phyloP scores from a whole-genome alignment of 176 grass and related monocot species.

The Tuctoria greenei region DNA sequence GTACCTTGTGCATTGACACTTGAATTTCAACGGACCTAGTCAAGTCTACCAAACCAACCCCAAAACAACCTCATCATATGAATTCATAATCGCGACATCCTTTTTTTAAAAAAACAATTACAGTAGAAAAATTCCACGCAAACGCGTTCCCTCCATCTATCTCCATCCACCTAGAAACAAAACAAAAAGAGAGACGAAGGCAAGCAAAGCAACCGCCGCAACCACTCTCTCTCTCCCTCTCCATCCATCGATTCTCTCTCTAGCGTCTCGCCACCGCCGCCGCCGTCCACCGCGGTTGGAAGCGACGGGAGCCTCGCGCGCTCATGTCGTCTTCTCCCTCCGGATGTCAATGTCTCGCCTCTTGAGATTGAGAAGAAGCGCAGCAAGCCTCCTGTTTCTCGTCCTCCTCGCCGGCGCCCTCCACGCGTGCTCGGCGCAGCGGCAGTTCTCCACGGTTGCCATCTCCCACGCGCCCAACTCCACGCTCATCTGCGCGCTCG shows the following conservation, averaged over 20 bases:
- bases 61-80: constrained; percentile 7
- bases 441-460: constrained; percentile 60
- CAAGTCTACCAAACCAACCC: constrained; percentile 42
- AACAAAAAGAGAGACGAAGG: neutral
- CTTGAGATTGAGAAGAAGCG: neutral
- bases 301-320: constrained; percentile 23
- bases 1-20: constrained; percentile 40
- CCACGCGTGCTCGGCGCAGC: constrained; percentile 11
- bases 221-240: neutral
- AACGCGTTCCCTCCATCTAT: constrained; percentile 26
- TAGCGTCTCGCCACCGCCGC: neutral
- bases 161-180: constrained; percentile 26
- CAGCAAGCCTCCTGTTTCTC: neutral
- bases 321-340: constrained; percentile 49
- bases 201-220: constrained; percentile 20
- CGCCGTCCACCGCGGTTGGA: neutral
- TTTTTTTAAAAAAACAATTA: neutral
- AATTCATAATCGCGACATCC: neutral
- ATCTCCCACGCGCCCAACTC: constrained; percentile 42
- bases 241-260: neutral
- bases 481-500: constrained; percentile 66
- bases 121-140: constrained; percentile 19
- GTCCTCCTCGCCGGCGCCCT: neutral
- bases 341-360: constrained; percentile 39
- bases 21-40: constrained; percentile 53